phyloP scores from a whole-genome alignment of 495 filamentous ascomycete genomes.

The Penicillium samsonianum region DNA sequence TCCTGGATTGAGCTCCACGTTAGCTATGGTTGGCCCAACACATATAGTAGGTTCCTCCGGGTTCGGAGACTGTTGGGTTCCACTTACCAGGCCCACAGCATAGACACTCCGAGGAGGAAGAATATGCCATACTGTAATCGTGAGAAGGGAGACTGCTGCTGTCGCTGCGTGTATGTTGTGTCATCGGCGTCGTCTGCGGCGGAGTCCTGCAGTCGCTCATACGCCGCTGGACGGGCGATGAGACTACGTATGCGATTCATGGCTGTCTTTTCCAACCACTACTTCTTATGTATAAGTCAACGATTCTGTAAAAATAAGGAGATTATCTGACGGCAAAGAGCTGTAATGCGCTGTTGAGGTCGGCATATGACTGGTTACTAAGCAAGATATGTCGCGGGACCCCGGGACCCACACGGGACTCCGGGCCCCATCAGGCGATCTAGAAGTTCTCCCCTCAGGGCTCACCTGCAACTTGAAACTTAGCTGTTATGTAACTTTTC shows the following conservation, averaged over 20 bases:
- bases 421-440: not conserved
- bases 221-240: constrained; percentile 50
- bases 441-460: not conserved
- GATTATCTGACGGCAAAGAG: not conserved
- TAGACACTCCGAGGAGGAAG: constrained; percentile 80
- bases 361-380: constrained; percentile 1
- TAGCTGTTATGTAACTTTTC: no score
- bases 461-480: no score
- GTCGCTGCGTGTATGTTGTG: constrained; percentile 13
- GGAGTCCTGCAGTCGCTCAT: constrained; percentile 57
- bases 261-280: not conserved
- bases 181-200: constrained; percentile 36
- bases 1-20: constrained; percentile 55
- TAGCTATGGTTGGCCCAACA: constrained; percentile 10
- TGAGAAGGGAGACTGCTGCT: constrained; percentile 55
- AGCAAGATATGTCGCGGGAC: not conserved
- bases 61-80: not conserved
- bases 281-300: not conserved
- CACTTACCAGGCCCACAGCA: constrained; percentile 95
- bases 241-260: constrained; percentile 54
- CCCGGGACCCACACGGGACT: not conserved
- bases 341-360: constrained; percentile 3
- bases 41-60: not conserved
- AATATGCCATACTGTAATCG: constrained; percentile 85
- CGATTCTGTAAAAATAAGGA: not conserved